Evolutionary conservation across 2,329 filamentous ascomycete species (phyloP).

Genomic region (Massarina eburnea): DNA sequence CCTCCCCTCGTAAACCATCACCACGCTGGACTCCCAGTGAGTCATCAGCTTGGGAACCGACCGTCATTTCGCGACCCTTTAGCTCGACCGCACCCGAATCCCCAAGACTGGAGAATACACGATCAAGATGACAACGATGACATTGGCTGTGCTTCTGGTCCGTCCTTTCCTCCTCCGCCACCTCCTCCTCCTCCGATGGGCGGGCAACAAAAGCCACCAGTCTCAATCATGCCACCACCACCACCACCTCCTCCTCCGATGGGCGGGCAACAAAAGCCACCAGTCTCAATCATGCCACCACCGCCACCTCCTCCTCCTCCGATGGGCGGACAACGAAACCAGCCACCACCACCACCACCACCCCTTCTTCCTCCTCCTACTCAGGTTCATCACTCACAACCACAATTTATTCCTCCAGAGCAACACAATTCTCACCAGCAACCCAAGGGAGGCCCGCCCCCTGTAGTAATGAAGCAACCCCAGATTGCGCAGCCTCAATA

Average conservation of each 20-base stretch:
- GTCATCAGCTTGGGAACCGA: background rate
- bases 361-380: background rate
- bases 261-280: too few species aligned
- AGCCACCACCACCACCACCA: too few species aligned
- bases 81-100: slow-evolving; percentile 1
- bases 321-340: too few species aligned
- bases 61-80: slow-evolving; percentile 2
- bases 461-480: background rate
- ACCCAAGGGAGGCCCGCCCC: background rate
- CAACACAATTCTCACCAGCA: background rate
- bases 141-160: background rate
- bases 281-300: too few species aligned
- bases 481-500: slow-evolving; percentile 10
- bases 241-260: slow-evolving; percentile 3
- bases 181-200: slow-evolving; percentile 15
- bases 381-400: slow-evolving; percentile 1
- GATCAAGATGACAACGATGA: slow-evolving; percentile 1
- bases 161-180: slow-evolving; percentile 10
- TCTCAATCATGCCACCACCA: background rate
- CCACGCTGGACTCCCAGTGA: too few species aligned
- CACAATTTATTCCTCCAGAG: background rate
- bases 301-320: slow-evolving; percentile 1
- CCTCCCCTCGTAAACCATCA: background rate
- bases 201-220: background rate
- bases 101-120: background rate